Base-by-base conservation (phyloP, 2,329 filamentous ascomycete genomes). In the Shiraia bambusicola region DNA sequence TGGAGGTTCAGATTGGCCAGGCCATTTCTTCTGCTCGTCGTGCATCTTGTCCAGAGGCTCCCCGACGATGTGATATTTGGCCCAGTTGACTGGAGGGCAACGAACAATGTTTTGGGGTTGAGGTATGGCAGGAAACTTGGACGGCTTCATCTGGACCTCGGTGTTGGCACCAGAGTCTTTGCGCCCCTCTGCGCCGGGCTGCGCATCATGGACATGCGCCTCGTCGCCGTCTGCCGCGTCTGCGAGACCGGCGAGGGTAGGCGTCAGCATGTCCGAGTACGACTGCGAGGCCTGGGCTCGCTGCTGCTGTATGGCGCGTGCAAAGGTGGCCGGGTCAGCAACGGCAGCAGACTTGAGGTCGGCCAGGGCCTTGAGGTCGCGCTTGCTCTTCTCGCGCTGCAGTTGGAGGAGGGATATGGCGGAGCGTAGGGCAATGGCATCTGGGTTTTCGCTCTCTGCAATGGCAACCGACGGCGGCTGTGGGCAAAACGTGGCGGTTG, bases 21-120 rank as follows among this genome's bases (percentile, higher is more conserved):
- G 64, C 54, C 62, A 66, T 34, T 74, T 71, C 37, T 83, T 72
- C 70, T 96, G 90, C 61, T 95, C 87, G 36, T 82, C 79, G 65
- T 96, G 91, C 50, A 96, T 75, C 64, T 83, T 87, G 67, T 96
- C 89, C 26, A 96, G 76, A 1, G 88, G 82, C 45, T 88, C 85
- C 34, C 89, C 91, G 3, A 93, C 83, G n/a, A 96, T 78, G 56
- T 88, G 88, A 67, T 97, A 97, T 63, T 95, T 91, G 10, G 84
- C 82, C 92, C 92, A 97, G 72, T 96, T 95, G 61, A 97, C 84
- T 7, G 88, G 86, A 7, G 92, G 92, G 71, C 85, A 89, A 28
- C 91, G 83, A 17, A 94, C 84, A 1, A 97, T 75, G 54, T 87
- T 87, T 67, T 96, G 92, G 6, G 87, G 82, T 11, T 78, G 79